phyloP scores from a whole-genome alignment of 1,139 yeast species.

The Hansenula lynferdii region DNA sequence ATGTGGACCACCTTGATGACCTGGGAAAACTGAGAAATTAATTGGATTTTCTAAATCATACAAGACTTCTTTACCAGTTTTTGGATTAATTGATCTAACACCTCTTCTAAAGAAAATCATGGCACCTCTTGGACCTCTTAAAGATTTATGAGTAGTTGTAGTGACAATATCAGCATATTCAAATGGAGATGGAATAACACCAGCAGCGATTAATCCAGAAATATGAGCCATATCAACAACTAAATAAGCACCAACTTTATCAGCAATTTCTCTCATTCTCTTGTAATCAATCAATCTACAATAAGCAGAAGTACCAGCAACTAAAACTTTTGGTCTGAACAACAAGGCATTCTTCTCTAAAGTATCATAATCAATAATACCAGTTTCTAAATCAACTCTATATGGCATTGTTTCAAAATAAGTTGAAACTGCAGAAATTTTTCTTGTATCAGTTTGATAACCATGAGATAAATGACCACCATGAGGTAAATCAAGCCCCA shows the following conservation, averaged over 20 bases:
- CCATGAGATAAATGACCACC: constrained; percentile 99
- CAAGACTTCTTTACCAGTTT: constrained; percentile 84
- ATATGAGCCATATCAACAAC: constrained; percentile 99
- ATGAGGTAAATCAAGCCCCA: constrained; percentile 97
- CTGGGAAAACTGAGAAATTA: constrained; percentile 98
- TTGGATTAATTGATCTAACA: constrained; percentile 79
- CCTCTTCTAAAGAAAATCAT: constrained; percentile 99
- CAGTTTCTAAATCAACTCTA: constrained; percentile 87
- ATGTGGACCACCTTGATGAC: constrained; percentile 99
- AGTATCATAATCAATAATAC: constrained; percentile 92
- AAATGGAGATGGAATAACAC: constrained; percentile 94
- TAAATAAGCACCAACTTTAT: constrained; percentile 92
- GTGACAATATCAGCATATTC: constrained; percentile 96
- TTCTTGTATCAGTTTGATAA: constrained; percentile 92
- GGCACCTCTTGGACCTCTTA: constrained; percentile 99
- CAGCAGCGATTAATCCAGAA: constrained; percentile 94
- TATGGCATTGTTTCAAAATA: constrained; percentile 99
- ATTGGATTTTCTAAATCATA: constrained; percentile 94
- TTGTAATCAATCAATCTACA: constrained; percentile 92
- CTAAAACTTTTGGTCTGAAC: constrained; percentile 92
- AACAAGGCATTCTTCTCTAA: constrained; percentile 84
- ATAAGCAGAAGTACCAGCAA: constrained; percentile 98
- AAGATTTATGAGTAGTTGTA: constrained; percentile 96
- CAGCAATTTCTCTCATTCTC: constrained; percentile 95
- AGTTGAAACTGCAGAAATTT: constrained; percentile 92